Evolutionary conservation across 2,329 filamentous ascomycete genomes (phyloP), one percentile per base, ranked within the genome.

Genomic region (Trichoderma simmonsii): DNA sequence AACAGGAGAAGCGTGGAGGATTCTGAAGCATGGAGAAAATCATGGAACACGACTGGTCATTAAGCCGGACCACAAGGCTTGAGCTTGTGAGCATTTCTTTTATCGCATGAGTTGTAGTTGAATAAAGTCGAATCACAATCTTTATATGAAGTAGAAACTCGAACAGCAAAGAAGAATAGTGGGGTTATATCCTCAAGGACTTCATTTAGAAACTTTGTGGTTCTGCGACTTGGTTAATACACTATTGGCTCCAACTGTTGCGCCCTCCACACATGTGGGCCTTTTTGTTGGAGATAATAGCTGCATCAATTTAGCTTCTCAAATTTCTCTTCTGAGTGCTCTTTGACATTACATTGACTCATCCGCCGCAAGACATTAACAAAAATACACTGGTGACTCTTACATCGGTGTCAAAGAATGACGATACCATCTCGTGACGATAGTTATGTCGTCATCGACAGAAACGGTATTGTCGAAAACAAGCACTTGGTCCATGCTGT

Each of bases 381-480:
- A 28, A 30, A 15, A 60, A 4, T 28, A 60, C 26, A 5, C 2
- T 11, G 7, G 2, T 30, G 2, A 2, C 6, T n/a, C 28, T 39
- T 62, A 12, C 3, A 39, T 36, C 7, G 18, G 14, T 14, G 3
- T 8, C 11, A 21, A 24, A 39, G 6, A 24, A 67, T 57, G 64
- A 67, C 51, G 2, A 39, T 59, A 28, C 15, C 32, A 2, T 8
- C 64, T 21, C 21, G 15, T 21, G 30, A 21, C 9, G 15, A 67
- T 8, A 67, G 64, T 15, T 15, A 67, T 30, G 64, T 85, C 8
- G 62, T 81, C 61, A 82, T 79, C 6, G 78, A 82, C 57, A 76
- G 84, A 51, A 79, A 79, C n/a, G 81, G 78, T 34, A 78, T 83
- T 51, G 56, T 84, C 7, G 84, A 86, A 75, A 85, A 85, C 73